Percentiles rank a stretch among this genome's conserved stretches.
Conservation (phyloP, 2,329 filamentous ascomycete species). For the Sporothrix schenckii region DNA sequence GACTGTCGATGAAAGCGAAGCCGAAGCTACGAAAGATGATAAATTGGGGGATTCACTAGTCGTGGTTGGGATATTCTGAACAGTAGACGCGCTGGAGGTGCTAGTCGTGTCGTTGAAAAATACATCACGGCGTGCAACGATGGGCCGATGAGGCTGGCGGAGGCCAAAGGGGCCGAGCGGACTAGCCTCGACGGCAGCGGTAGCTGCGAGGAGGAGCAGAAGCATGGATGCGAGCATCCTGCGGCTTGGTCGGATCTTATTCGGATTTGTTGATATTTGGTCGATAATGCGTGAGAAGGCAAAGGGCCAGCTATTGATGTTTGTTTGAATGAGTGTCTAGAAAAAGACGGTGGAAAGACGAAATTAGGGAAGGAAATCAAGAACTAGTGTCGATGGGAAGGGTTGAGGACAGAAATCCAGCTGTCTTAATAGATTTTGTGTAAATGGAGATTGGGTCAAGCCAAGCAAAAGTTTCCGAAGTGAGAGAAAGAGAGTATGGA, state of each 20-base stretch:
- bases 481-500: neutral
- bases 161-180: slow-evolving; percentile 35
- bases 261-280: slow-evolving; percentile 26
- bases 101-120: neutral
- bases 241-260: slow-evolving; percentile 22
- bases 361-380: slow-evolving; percentile 21
- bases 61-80: neutral
- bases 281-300: neutral
- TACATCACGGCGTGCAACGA: neutral
- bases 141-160: slow-evolving; percentile 4
- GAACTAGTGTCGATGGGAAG: slow-evolving; percentile 1
- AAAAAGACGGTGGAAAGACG: neutral
- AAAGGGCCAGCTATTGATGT: slow-evolving; percentile 6
- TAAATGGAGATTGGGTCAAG: neutral
- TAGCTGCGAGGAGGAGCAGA: slow-evolving; percentile 30
- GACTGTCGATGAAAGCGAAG: neutral
- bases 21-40: neutral
- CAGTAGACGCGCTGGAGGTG: neutral
- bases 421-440: slow-evolving; percentile 27
- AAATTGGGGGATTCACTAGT: neutral
- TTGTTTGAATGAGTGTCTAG: neutral
- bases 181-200: slow-evolving; percentile 38
- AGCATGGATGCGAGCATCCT: slow-evolving; percentile 26
- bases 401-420: slow-evolving; percentile 4
- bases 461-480: neutral